These are phyloP conservation scores for Colletotrichum magnum DNA, from an alignment of 2,329 filamentous ascomycete genomes.

Conservation along the genomic window DNA sequence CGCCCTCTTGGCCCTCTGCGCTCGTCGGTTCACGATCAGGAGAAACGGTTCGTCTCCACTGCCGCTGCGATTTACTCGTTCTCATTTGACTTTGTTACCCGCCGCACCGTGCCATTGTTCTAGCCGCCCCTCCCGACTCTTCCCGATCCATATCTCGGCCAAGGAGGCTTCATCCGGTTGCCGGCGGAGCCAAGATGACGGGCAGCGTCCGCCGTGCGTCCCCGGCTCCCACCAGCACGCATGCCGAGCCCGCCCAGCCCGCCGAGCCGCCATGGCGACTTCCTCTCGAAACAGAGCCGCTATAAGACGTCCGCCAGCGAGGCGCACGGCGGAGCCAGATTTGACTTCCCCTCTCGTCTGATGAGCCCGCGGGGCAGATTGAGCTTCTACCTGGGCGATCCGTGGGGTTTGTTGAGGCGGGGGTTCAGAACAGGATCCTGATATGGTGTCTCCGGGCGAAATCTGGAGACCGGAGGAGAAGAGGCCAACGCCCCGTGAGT, in stretches of 20 bases:
- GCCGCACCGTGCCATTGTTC: not conserved
- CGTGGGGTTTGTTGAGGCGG: constrained; percentile 7
- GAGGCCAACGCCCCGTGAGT: constrained; percentile 2
- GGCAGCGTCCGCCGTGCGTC: not conserved
- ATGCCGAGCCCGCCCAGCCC: constrained; percentile 11
- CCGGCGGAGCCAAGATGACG: not conserved
- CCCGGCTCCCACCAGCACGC: not conserved
- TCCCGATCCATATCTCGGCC: constrained; percentile 9
- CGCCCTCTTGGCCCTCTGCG: constrained; percentile 9
- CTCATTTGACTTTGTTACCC: not conserved
- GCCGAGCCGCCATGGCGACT: not conserved
- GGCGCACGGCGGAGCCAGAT: too few relatives aligned
- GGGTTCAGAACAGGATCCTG: not conserved
- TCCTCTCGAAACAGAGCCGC: not conserved
- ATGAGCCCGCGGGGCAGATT: not conserved
- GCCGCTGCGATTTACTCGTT: not conserved
- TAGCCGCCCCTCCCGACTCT: not conserved
- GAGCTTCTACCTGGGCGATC: not conserved
- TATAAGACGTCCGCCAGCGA: not conserved
- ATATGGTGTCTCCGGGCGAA: too few relatives aligned
- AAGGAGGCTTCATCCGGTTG: constrained; percentile 9
- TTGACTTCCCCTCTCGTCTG: not conserved
- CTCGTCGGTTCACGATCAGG: not conserved
- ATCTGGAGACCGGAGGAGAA: not conserved
- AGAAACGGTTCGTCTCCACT: not conserved